phyloP scores from a whole-genome alignment of 73 alveolate species.

The Paramecium sexaurelia region DNA sequence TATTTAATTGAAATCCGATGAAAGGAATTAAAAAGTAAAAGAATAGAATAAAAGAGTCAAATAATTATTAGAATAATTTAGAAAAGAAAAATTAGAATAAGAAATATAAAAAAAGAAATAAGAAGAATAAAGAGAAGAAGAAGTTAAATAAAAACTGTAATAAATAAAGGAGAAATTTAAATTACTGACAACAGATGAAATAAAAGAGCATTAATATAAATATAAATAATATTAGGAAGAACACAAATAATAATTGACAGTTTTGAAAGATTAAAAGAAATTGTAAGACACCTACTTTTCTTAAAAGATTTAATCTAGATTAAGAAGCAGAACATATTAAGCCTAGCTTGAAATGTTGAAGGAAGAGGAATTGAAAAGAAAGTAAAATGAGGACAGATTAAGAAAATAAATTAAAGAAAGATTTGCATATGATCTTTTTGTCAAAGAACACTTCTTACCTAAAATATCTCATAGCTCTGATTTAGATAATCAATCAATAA shows the following conservation, averaged over 20 bases:
- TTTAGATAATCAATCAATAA: not conserved
- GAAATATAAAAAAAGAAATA: not conserved
- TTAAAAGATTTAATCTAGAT: not conserved
- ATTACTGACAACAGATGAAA: not conserved
- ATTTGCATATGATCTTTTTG: not conserved
- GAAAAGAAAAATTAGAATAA: not conserved
- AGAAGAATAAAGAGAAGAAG: not conserved
- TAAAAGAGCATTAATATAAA: not conserved
- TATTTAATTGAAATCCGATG: not conserved
- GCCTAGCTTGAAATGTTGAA: not conserved
- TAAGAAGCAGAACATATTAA: slow-evolving; percentile 2
- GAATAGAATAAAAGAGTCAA: slow-evolving; percentile 23
- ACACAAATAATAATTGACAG: not conserved
- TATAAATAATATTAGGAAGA: not conserved
- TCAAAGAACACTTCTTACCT: not conserved
- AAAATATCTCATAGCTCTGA: not conserved
- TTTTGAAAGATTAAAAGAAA: not conserved
- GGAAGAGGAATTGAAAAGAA: not conserved
- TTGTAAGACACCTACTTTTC: not conserved
- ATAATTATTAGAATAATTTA: not conserved
- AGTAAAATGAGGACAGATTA: not conserved
- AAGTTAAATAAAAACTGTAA: not conserved
- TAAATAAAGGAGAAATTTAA: slow-evolving; percentile 2
- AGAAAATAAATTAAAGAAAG: not conserved
- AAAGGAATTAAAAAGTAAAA: not conserved